Evolutionary conservation across 345 rosid genomes (phyloP), one percentile per base, ranked within the genome.

Genomic region (Reutealis trisperma): DNA sequence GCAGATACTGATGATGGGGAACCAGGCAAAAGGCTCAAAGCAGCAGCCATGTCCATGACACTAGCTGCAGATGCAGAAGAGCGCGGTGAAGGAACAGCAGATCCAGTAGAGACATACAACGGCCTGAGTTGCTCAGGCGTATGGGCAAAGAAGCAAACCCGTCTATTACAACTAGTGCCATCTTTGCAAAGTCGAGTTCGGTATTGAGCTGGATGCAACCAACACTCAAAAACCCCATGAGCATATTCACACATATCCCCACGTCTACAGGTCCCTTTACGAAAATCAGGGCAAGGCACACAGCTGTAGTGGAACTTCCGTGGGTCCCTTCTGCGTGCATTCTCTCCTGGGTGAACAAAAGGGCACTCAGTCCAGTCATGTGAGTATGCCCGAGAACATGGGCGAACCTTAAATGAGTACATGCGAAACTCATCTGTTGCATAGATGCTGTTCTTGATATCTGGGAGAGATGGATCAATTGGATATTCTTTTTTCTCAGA

Each of bases 331-430:
- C 96, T 80, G 9, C 92, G 86, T 0, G 96, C 96, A 78, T 91
- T 91, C 84, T 90, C 96, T 7, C 96, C 92, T 0, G 96, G 96
- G 79, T 91, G 93, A 41, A 89, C 96, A 83, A 91, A 91, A 4
- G 96, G 96, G 71, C 93, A 91, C 74, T 91, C 96, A 0, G 96
- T 91, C 96, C 96, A 91, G 71, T 91, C 96, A 83, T 90, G 96
- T 12, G 96, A 90, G 65, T 91, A 91, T 2, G 96, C 92, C 21
- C 93, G 85, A 24, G 90, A 87, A 78, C 90, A 87, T 19, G 90
- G 88, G 22, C 88, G 86, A 44, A 87, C 80, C 87, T 87, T 84
- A 52, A 84, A 84, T 4, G 96, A 91, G 81, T 86, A 91, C 93
- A 90, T 91, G 52, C 96, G 90, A 58, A 91, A 91, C 82, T 91